Evolutionary conservation across 805 yeast genomes (phyloP), one percentile per base, ranked within the genome.

Genomic region (Wickerhamiella kurtzmanii): DNA sequence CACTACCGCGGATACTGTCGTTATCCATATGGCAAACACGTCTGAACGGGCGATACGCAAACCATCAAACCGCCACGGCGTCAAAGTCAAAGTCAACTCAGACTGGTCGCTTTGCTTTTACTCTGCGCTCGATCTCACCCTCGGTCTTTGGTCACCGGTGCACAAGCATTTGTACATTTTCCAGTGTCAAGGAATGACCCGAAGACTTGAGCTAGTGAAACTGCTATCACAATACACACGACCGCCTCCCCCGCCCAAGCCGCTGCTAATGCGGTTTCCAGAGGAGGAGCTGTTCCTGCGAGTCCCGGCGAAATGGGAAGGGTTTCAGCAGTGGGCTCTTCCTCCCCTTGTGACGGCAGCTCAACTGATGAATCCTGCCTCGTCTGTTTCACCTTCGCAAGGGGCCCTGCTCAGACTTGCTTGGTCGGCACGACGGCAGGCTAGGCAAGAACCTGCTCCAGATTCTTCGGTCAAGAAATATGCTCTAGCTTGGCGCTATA

Each of bases 101-200:
- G 35, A 52, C 6, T 68, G 68, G 37, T 49, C 60, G 1, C 75
- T 81, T 1, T 68, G 64, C 20, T 68, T 85, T 37, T 83, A 79
- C 56, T 83, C 80, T 41, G 61, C 73, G 0, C 61, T 80, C 32
- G 96, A 88, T 57, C 80, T 83, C 56, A 73, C 92, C 0, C 67
- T 88, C 11, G 73, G 76, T 13, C 58, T 84, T 3, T 68, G 70
- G 69, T 38, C 44, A n/a, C 53, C 55, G 16, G 22, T 38, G 13
- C 16, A 20, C 4, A 39, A 21, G 35, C 38, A 37, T 6, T 9
- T 38, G 25, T 38, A 19, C 25, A 20, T 38, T 6, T 38, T 38
- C 41, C 41, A 38, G 18, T 11, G 20, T 16, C 25, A 35, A 22
- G 16, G 13, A 11, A 15, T n/a, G n/a, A n/a, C 54, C 13, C 5